Conservation (phyloP, 352 stramenopile genomes). For the Globisporangium yorkense region DNA sequence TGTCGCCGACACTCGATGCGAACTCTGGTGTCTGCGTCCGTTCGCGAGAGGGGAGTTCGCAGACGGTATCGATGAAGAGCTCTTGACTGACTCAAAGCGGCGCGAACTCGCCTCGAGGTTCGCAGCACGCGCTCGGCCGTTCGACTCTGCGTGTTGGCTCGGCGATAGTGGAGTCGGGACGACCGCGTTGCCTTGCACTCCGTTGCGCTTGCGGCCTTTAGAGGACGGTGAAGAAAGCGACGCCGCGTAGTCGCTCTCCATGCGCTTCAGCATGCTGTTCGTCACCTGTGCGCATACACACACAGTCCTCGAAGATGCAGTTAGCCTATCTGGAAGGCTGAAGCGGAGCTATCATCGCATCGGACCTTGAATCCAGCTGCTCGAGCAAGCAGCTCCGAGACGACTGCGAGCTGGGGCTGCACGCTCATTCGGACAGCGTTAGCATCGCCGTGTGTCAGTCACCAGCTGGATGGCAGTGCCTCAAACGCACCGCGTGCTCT, state of each 20-base stretch:
- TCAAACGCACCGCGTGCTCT: slow-evolving; percentile 38
- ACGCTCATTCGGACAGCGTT: background rate
- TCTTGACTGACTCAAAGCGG: background rate
- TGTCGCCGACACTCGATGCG: slow-evolving; percentile 2
- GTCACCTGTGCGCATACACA: slow-evolving; percentile 16
- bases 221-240: slow-evolving; percentile 1
- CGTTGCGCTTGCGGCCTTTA: background rate
- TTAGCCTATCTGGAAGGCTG: too few relatives aligned
- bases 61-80: too few relatives aligned
- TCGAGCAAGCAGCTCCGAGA: background rate
- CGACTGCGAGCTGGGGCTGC: slow-evolving; percentile 3
- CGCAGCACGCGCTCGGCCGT: background rate
- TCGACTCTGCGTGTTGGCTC: background rate
- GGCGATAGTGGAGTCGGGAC: too few relatives aligned
- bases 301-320: background rate
- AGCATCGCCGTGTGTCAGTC: too few relatives aligned
- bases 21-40: background rate
- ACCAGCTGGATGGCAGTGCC: background rate
- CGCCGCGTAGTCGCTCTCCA: slow-evolving; percentile 25
- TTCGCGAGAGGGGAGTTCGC: background rate
- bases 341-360: background rate
- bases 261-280: slow-evolving; percentile 23
- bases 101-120: background rate
- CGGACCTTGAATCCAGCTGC: slow-evolving; percentile 7
- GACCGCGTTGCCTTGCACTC: too few relatives aligned